These are phyloP conservation scores for Leccinum subrobustum DNA, from an alignment of 1,284 basidiomycete genomes.

Conservation along the genomic window DNA sequence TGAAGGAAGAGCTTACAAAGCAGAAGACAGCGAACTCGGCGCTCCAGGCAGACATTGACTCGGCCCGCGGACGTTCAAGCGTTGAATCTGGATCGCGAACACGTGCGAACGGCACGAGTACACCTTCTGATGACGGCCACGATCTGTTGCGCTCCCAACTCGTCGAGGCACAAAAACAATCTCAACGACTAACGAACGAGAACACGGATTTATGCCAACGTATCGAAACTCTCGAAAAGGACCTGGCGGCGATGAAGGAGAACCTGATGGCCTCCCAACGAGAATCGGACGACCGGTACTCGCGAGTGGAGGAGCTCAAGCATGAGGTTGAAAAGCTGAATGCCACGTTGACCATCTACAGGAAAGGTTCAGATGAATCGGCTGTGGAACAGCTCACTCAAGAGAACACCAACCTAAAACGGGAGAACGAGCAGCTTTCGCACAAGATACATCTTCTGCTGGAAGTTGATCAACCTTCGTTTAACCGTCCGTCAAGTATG, in stretches of 20 bases:
- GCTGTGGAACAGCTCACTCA: conserved; percentile 71
- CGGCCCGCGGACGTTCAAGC: conserved; percentile 54
- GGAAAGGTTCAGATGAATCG: conserved; percentile 71
- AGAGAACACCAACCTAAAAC: conserved; percentile 74
- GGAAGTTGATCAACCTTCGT: conserved; percentile 77
- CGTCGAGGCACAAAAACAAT: conserved; percentile 68
- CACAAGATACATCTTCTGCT: conserved; percentile 86
- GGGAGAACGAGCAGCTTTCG: conserved; percentile 81
- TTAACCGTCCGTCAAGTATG: conserved; percentile 60
- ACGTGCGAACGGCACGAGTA: conserved; percentile 76
- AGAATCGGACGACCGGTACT: conserved; percentile 73
- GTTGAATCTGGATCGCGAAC: conserved; percentile 56
- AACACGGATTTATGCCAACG: conserved; percentile 77
- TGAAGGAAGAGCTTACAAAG: conserved; percentile 93
- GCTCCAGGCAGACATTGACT: conserved; percentile 81
- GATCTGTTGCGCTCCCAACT: conserved; percentile 68
- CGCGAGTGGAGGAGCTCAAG: conserved; percentile 75
- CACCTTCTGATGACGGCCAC: conserved; percentile 70
- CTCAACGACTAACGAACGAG: conserved; percentile 65
- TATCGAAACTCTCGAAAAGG: conserved; percentile 72
- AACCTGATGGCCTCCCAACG: conserved; percentile 70
- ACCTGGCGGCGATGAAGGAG: conserved; percentile 70
- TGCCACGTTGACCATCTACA: conserved; percentile 71
- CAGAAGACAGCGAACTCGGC: conserved; percentile 79
- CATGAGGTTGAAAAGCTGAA: conserved; percentile 79